phyloP scores from a whole-genome alignment of 148 eudicot species.

The Camellia sinensis region DNA sequence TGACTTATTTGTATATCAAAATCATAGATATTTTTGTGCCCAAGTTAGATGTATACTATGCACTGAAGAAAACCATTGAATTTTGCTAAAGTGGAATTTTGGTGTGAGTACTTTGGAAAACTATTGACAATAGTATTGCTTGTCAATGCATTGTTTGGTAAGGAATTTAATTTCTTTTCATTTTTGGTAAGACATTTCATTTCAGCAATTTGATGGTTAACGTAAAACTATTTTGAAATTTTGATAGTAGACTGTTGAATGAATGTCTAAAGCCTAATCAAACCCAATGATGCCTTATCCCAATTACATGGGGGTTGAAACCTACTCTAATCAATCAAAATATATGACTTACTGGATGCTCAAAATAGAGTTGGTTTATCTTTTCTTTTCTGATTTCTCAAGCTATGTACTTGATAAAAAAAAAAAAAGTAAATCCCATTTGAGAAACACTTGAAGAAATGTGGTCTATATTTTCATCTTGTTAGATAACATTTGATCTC shows the following conservation, averaged over 20 bases:
- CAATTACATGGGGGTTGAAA: background rate
- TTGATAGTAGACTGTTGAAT: background rate
- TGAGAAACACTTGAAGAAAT: background rate
- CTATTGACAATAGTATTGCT: background rate
- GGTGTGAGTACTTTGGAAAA: background rate
- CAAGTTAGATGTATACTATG: background rate
- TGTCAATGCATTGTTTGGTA: background rate
- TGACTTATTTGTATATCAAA: background rate
- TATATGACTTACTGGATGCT: background rate
- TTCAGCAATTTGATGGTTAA: background rate
- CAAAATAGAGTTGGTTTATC: background rate
- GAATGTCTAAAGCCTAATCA: background rate
- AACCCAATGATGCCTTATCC: background rate
- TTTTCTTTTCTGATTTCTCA: background rate
- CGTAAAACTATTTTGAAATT: background rate
- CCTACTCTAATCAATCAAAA: slow-evolving; percentile 2
- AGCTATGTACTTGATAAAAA: background rate
- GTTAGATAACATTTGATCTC: background rate
- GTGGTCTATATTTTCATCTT: background rate
- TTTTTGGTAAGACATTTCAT: background rate
- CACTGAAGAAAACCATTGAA: background rate
- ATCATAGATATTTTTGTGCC: background rate
- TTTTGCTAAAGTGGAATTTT: background rate
- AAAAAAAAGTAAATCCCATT: background rate
- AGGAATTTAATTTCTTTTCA: background rate